These are phyloP conservation scores for Microascus cirrosus DNA, from an alignment of 2,329 filamentous ascomycete species.

Conservation along the genomic window DNA sequence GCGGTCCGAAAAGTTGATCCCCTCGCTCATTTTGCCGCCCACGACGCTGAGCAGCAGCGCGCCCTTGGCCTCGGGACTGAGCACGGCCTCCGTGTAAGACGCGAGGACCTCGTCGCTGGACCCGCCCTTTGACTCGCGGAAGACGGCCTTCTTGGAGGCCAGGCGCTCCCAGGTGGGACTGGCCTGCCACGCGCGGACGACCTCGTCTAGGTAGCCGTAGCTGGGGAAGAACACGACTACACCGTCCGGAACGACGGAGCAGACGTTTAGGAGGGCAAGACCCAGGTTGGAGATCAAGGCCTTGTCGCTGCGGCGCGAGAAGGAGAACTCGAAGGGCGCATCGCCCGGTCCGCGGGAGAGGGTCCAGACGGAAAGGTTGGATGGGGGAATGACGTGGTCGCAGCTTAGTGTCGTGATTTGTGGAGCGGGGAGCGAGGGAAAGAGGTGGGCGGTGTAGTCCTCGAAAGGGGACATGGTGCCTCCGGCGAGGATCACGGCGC, in stretches of 20 bases:
- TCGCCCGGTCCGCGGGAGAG: constrained; percentile 28
- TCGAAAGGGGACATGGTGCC: constrained; percentile 97
- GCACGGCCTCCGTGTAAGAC: constrained; percentile 61
- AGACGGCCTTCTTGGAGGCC: constrained; percentile 46
- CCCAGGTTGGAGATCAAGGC: constrained; percentile 67
- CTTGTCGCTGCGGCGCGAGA: constrained; percentile 59
- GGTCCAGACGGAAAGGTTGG: constrained; percentile 71
- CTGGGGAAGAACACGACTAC: constrained; percentile 94
- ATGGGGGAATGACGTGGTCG: constrained; percentile 80
- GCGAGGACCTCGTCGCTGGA: constrained; percentile 60
- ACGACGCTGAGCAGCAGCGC: constrained; percentile 83
- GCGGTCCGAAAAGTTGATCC: constrained; percentile 92
- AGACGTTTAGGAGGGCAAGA: constrained; percentile 58
- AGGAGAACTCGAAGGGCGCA: constrained; percentile 72
- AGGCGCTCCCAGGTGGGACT: constrained; percentile 49
- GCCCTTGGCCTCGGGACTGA: constrained; percentile 31
- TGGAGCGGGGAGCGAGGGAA: constrained; percentile 55
- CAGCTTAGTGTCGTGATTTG: constrained; percentile 78
- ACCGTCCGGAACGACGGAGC: constrained; percentile 69
- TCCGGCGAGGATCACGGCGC: constrained; percentile 82
- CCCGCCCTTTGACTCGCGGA: constrained; percentile 43
- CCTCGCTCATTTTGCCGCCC: constrained; percentile 89
- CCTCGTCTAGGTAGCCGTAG: constrained; percentile 77
- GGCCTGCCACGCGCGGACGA: constrained; percentile 51
- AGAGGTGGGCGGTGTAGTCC: constrained; percentile 79